Evolutionary conservation across 2,329 filamentous ascomycete species (phyloP).

Genomic region (Aspergillus nomiae): DNA sequence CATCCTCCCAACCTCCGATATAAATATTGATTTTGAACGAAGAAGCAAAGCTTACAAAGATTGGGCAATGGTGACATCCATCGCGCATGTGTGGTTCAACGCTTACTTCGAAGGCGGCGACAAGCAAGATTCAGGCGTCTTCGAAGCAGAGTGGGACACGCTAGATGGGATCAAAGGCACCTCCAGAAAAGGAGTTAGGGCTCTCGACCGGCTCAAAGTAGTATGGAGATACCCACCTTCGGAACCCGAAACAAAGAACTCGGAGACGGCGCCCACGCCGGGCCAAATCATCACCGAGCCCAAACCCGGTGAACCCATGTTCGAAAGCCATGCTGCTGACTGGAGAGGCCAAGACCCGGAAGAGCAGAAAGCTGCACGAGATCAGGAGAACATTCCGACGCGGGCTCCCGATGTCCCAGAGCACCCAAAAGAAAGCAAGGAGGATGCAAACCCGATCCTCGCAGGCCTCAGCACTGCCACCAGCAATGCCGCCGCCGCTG

Average conservation of each 20-base stretch:
- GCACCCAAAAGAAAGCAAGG: conserved; percentile 5
- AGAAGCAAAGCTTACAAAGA: conserved; percentile 78
- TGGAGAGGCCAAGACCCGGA: conserved; percentile 66
- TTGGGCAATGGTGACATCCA: conserved; percentile 85
- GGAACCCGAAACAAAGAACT: conserved; percentile 18
- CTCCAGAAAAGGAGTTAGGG: conserved; percentile 75
- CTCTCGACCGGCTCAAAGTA: conserved; percentile 79
- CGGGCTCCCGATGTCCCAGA: conserved; percentile 3
- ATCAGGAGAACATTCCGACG: conserved; percentile 19
- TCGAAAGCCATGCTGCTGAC: conserved; percentile 69
- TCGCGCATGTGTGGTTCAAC: conserved; percentile 98
- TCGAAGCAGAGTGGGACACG: conserved; percentile 70
- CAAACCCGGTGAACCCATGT: conserved; percentile 65
- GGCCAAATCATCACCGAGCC: conserved; percentile 64
- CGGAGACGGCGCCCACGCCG: conserved; percentile 18
- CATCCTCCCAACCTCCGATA: conserved; percentile 75
- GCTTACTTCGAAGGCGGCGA: conserved; percentile 84
- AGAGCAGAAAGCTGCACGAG: conserved; percentile 17
- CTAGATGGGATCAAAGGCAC: conserved; percentile 97
- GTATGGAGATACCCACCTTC: conserved; percentile 68
- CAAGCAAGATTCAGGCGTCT: conserved; percentile 69
- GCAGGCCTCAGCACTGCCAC: conserved; percentile 17
- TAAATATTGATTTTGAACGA: conserved; percentile 88
- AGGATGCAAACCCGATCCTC: conserved; percentile 11
- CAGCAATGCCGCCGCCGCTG: conserved; percentile 16